Conservation (phyloP, 352 stramenopile genomes). For the Blastocystis hominis region DNA sequence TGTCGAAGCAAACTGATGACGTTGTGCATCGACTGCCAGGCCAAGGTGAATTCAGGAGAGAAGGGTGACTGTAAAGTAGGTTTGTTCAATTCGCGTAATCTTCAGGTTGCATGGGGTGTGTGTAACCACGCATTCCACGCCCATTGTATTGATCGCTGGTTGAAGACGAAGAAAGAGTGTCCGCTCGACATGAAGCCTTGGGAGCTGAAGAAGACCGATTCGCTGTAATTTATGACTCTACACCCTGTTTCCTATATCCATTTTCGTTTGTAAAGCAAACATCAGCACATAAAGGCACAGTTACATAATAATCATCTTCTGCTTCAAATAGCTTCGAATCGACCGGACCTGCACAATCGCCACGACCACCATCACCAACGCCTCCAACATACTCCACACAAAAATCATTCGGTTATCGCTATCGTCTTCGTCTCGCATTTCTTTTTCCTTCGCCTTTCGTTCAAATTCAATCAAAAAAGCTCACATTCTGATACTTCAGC, state of each 20-base stretch:
- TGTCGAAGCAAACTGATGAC: slow-evolving; percentile 56
- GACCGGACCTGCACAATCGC: slow-evolving; percentile 1
- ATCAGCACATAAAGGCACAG: background rate
- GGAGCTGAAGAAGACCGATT: slow-evolving; percentile 48
- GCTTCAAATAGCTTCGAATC: slow-evolving; percentile 2
- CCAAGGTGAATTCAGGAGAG: slow-evolving; percentile 54
- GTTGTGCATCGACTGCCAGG: slow-evolving; percentile 51
- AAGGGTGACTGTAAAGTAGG: slow-evolving; percentile 35
- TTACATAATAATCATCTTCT: slow-evolving; percentile 35
- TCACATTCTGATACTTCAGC: slow-evolving; percentile 38
- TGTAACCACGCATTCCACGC: slow-evolving; percentile 50
- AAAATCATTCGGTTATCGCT: slow-evolving; percentile 46
- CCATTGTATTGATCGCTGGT: slow-evolving; percentile 55
- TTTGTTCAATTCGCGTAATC: background rate
- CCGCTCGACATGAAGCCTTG: slow-evolving; percentile 57
- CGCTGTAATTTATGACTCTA: background rate
- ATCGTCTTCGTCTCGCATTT: slow-evolving; percentile 33
- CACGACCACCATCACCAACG: slow-evolving; percentile 19
- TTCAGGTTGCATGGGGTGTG: slow-evolving; percentile 49
- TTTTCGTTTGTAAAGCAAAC: background rate
- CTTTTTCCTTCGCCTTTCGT: slow-evolving; percentile 25
- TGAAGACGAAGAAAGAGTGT: slow-evolving; percentile 54
- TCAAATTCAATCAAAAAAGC: background rate
- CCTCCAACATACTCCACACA: slow-evolving; percentile 32
- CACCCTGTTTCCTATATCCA: background rate